Base-by-base conservation (phyloP, 164 flowering plant species). In the Aristolochia californica region DNA sequence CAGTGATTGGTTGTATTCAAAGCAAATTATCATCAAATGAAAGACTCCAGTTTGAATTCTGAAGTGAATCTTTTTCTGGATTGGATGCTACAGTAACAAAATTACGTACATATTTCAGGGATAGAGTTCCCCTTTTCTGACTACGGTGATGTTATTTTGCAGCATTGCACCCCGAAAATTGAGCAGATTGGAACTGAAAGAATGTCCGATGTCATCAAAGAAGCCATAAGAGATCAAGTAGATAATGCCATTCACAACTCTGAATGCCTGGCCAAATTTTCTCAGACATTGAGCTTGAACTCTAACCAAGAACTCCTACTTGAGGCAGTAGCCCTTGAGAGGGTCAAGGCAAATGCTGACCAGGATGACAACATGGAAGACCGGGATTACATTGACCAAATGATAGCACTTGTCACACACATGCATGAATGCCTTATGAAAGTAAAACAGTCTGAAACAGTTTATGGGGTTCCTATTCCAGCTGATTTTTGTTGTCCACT, bases 51-150 rank as follows among this genome's bases (percentile, higher is more conserved):
- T 28, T 28, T 28, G 34, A 7, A 28, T 2, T 28, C 34, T 28
- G 34, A 2, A 28, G 7, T 28, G 34, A 28, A 28, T 28, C 7
- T 28, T 28, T 28, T 28, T 28, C 3, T 7, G 3, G 34, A 28
- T 28, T 28, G 7, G 40, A 34, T 34, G 40, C 40, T 34, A 12
- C 40, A 34, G 10, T 34, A 34, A 82, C 85, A 27, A 81, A 78
- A 70, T 71, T 87, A 27, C 83, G 80, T 47, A 84, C 97, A 30
- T 87, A 90, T 62, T 90, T 79, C 72, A 87, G 87, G 23, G 91
- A 87, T 15, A 90, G 83, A 79, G 95, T 85, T 24, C 10, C 74
- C 85, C 11, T 78, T 90, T 68, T 87, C 85, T 22, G 82, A 75
- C 59, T 90, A 95, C 94, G 87, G 97, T 59, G 34, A 45, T 57